A percentile compares a stretch with the other conserved stretches of the same genome.
phyloP scores from a whole-genome alignment of 2,329 filamentous ascomycete species.

The Penicillium concentricum region DNA sequence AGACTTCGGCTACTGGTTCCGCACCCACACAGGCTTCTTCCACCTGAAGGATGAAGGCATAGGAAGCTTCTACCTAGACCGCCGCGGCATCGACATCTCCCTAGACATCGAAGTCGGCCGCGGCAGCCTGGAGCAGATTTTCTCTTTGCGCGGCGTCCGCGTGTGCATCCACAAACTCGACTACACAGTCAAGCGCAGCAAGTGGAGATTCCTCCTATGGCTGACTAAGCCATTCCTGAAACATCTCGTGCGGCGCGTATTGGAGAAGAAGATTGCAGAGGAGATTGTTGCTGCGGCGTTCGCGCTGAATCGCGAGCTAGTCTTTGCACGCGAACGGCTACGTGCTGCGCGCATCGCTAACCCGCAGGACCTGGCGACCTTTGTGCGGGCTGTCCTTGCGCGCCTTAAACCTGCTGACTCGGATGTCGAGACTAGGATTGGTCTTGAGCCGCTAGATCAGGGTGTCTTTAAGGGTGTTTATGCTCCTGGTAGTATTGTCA shows the following conservation, averaged over 20 bases:
- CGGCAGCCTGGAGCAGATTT: constrained; percentile 74
- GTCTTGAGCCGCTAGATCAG: constrained; percentile 60
- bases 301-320: constrained; percentile 75
- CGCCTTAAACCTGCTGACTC: constrained; percentile 72
- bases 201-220: constrained; percentile 76
- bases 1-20: constrained; percentile 87
- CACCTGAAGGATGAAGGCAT: constrained; percentile 79
- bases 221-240: constrained; percentile 79
- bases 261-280: constrained; percentile 74
- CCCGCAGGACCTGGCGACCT: constrained; percentile 76
- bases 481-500: constrained; percentile 83
- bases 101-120: constrained; percentile 81
- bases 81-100: constrained; percentile 81
- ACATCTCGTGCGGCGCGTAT: constrained; percentile 72
- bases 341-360: constrained; percentile 80
- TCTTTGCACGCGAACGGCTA: constrained; percentile 83
- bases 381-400: constrained; percentile 77
- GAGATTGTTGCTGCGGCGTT: constrained; percentile 70
- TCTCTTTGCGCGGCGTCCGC: constrained; percentile 71
- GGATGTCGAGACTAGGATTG: constrained; percentile 72
- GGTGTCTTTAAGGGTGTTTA: constrained; percentile 80
- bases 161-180: constrained; percentile 85
- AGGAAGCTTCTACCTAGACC: constrained; percentile 79
- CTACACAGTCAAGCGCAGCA: constrained; percentile 69
- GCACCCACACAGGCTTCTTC: constrained; percentile 72